Evolutionary conservation across 768 basidiomycete species (phyloP), one percentile per base, ranked within the genome.

Genomic region (Pisolithus marmoratus): DNA sequence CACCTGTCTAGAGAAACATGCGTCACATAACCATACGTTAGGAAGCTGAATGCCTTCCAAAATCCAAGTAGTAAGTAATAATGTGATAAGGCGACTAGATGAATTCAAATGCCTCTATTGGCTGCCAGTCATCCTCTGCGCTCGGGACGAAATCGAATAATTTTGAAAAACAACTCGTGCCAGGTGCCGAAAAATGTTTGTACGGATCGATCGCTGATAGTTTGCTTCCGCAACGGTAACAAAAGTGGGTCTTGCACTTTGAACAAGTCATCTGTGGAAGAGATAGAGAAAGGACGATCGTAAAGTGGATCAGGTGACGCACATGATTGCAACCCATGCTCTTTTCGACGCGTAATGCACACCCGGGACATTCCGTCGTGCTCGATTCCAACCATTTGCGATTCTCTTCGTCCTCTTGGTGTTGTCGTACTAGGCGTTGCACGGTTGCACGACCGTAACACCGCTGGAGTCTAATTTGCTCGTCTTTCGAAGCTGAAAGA

Each of bases 301-400:
- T 41, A 41, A 11, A 8, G 19, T 8, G 11, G 44, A 31, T 38
- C 31, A 17, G 8, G 47, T 44, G 41, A 72, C 84, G 55, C 71
- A 92, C 91, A 70, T 95, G 93, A 67, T 94, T 94, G 70, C 93
- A 94, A 2, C 92, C 92, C 53, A 76, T 58, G 17, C 75, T 79
- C 69, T 90, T 90, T 69, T 90, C 86, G 11, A 93, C 85, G 53
- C 79, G 73, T 14, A 88, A 76, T 5, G 69, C 58, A 68, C 93
- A 94, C 5, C 82, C 82, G 4, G 91, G 87, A 63, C 88, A 90
- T 19, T 73, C 71, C 67, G 76, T 85, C 11, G 92, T 88, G 38
- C 78, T 81, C 31, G 71, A 62, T 26, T 82, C 75, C 24, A 94
- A 72, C 89, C 88, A 94, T 58, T 79, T 71, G 58, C 74, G 76